These are phyloP conservation scores for Aegilops speltoides DNA, from an alignment of 176 grass and related monocot species.

Conservation along the genomic window DNA sequence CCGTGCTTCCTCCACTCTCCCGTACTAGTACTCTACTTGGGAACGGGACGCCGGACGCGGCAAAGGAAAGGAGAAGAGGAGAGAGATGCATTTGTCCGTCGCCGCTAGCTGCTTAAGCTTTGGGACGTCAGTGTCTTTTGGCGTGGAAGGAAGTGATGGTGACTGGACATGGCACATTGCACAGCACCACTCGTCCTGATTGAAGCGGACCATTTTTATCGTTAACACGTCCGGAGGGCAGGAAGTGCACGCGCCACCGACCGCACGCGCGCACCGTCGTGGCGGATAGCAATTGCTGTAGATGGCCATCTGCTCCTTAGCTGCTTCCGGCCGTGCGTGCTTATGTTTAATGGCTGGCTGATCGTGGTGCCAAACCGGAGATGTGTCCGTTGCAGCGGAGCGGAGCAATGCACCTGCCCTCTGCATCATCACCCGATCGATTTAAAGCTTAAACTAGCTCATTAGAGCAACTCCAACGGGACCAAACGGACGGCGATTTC, in stretches of 20 bases:
- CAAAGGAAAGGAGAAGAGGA: no score
- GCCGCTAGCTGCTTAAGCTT: not conserved
- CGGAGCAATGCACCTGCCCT: not conserved
- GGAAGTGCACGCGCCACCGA: slow-evolving; percentile 37
- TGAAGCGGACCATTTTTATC: not conserved
- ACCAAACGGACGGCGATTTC: no score
- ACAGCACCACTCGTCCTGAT: not conserved
- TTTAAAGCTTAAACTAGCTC: not conserved
- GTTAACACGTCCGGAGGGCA: slow-evolving; percentile 24
- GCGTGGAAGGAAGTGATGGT: not conserved
- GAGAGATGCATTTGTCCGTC: not conserved
- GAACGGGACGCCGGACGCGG: no score
- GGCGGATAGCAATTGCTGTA: not conserved
- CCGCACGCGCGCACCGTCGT: slow-evolving; percentile 9
- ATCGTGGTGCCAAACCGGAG: not conserved
- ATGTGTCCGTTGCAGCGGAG: not conserved
- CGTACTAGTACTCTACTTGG: not conserved
- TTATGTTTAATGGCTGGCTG: not conserved
- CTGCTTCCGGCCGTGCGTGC: not conserved
- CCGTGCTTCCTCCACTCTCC: not conserved
- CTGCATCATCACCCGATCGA: not conserved
- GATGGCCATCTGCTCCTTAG: not conserved
- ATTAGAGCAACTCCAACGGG: no score
- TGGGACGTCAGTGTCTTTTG: not conserved
- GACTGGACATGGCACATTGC: slow-evolving; percentile 10